Conservation (phyloP, 164 flowering plant genomes). For the Warburgia ugandensis region DNA sequence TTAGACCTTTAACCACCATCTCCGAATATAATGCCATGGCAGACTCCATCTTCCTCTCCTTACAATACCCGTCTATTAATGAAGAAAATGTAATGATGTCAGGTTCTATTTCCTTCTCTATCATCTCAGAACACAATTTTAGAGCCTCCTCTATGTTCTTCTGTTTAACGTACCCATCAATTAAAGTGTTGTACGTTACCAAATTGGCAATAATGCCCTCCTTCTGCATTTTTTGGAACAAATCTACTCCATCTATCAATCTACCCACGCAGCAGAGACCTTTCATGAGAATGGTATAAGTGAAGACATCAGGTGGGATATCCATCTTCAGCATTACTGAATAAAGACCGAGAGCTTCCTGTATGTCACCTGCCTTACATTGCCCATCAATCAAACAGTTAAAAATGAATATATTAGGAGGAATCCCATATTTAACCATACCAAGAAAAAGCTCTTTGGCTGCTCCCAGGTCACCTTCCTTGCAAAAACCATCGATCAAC, state of each 20-base stretch:
- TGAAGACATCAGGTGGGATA: constrained; percentile 44
- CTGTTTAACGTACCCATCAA: constrained; percentile 56
- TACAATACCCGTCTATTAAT: constrained; percentile 61
- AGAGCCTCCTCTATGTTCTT: constrained; percentile 53
- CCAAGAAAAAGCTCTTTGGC: constrained; percentile 35
- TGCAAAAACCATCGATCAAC: constrained; percentile 49
- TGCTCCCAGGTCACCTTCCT: constrained; percentile 34
- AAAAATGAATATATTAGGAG: constrained; percentile 47
- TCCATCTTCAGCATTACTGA: constrained; percentile 37
- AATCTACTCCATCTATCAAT: constrained; percentile 35
- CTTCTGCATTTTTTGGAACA: constrained; percentile 39
- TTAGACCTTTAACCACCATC: constrained; percentile 60
- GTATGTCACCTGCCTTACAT: constrained; percentile 27
- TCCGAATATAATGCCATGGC: constrained; percentile 65
- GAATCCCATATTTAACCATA: constrained; percentile 47
- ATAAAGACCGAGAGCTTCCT: constrained; percentile 33
- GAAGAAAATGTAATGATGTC: constrained; percentile 55
- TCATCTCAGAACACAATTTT: constrained; percentile 54
- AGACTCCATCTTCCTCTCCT: constrained; percentile 37
- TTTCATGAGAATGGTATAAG: constrained; percentile 56
- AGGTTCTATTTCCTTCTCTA: constrained; percentile 46
- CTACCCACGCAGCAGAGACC: constrained; percentile 42
- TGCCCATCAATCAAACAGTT: constrained; percentile 58
- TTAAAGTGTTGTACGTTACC: constrained; percentile 54
- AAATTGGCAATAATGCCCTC: constrained; percentile 31